Percentiles rank a stretch among this genome's conserved stretches.
Evolutionary conservation across 2,329 filamentous ascomycete species (phyloP).

Genomic region (Phyllosticta citrichinensis): DNA sequence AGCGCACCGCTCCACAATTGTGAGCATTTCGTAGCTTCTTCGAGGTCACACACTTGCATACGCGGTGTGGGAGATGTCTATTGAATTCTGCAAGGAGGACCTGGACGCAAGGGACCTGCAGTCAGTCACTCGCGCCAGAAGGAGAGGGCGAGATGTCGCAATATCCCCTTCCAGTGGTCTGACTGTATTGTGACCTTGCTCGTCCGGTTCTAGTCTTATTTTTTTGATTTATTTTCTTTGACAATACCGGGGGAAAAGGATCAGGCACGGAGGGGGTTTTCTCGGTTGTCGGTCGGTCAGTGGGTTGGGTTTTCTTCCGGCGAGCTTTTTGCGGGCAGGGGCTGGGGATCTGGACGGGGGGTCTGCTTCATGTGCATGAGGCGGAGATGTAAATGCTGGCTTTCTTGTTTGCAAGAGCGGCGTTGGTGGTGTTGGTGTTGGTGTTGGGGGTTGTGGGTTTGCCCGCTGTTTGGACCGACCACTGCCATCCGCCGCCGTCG

Average conservation of each 20-base stretch:
- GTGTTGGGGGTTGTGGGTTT: neutral
- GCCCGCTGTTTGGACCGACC: neutral
- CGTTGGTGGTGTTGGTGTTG: neutral
- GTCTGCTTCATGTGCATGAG: neutral
- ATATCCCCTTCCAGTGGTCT: neutral
- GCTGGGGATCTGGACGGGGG: neutral
- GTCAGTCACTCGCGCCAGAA: neutral
- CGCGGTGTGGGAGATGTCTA: neutral
- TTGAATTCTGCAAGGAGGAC: neutral
- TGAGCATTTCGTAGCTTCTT: neutral
- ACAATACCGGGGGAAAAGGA: neutral
- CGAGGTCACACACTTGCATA: neutral
- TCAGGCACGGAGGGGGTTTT: neutral
- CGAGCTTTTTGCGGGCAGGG: neutral
- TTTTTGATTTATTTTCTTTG: neutral
- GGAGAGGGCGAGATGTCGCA: neutral
- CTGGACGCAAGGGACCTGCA: neutral
- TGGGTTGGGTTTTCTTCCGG: neutral
- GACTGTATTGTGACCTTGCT: neutral
- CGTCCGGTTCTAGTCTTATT: neutral
- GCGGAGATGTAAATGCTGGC: neutral
- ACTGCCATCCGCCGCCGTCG: neutral
- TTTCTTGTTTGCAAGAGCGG: neutral
- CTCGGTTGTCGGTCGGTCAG: neutral
- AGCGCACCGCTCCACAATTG: neutral